Conservation (phyloP, 768 basidiomycete species). For the Pulveroboletus sp. region DNA sequence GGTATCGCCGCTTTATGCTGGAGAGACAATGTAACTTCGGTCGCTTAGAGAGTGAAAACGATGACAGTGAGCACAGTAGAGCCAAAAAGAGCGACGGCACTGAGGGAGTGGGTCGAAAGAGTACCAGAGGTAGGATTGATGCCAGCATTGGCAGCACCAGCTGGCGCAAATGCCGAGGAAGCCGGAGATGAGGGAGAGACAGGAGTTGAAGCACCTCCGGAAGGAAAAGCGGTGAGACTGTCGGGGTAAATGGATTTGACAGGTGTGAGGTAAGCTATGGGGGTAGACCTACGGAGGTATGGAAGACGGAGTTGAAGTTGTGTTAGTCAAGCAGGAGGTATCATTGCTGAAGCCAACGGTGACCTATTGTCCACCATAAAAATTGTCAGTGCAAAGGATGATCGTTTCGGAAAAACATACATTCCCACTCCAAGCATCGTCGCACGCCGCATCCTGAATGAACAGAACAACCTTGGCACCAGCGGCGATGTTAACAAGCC, state of each 20-base stretch:
- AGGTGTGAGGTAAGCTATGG: neutral
- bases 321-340: slow-evolving; percentile 34
- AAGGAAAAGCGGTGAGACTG: slow-evolving; percentile 4
- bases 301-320: neutral
- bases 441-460: slow-evolving; percentile 46
- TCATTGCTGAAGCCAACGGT: slow-evolving; percentile 35
- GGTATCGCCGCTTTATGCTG: slow-evolving; percentile 35
- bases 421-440: slow-evolving; percentile 65
- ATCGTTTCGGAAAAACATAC: slow-evolving; percentile 38
- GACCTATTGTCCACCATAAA: slow-evolving; percentile 25
- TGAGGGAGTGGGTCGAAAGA: slow-evolving; percentile 23
- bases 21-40: slow-evolving; percentile 18
- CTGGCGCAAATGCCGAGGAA: slow-evolving; percentile 14
- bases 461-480: slow-evolving; percentile 51
- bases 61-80: slow-evolving; percentile 18
- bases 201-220: neutral
- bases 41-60: slow-evolving; percentile 23
- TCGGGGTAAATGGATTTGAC: slow-evolving; percentile 2
- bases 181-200: slow-evolving; percentile 9
- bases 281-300: slow-evolving; percentile 1
- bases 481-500: slow-evolving; percentile 39
- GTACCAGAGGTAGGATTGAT: slow-evolving; percentile 21
- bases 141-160: slow-evolving; percentile 37
- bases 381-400: neutral
- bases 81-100: slow-evolving; percentile 20